Base-by-base conservation (phyloP, 129 eudicot species). In the Arctium lappa region DNA sequence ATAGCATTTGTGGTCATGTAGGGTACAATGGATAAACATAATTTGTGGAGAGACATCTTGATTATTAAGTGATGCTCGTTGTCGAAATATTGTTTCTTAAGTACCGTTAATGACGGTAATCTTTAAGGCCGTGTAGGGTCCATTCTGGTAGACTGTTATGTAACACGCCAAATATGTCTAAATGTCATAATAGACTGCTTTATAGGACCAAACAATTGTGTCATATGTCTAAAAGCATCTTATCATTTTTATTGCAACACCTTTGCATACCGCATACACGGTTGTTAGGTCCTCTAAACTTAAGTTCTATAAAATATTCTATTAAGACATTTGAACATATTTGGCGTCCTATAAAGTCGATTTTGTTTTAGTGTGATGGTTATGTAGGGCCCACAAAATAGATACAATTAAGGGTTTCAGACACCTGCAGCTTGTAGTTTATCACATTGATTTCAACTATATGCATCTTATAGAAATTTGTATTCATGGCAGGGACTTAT, bases 401-500 rank as follows among this genome's bases (percentile, higher is more conserved):
- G 68, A 60, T 16, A 60, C 9, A 60, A n/a, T 16, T n/a, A 16
- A 60, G 29, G 68, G 68, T 16, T 60, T 60, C 9, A 56, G 66
- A 56, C 18, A 56, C 27, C 66, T 56, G 66, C 27, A 56, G 27
- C 29, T 60, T 60, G 68, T 56, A 56, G 66, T 56, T 56, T 15
- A 16, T 60, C 68, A 60, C 68, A 60, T 16, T 60, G 68, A 74
- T 44, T 12, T 6, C 56, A 72, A 39, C n/a, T 46, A 29, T 69
- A 66, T 22, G 38, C 39, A 31, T 56, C 78, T 69, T 60, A 66
- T 36, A 71, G 15, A 48, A 56, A 75, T 82, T 22, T 48, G 77
- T 32, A n/a, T 66, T 44, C 18, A 37, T 76, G 82, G 75, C 83
- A 94, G 98, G 80, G 98, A 94, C 83, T 88, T 94, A 82, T 94